Base-by-base conservation (phyloP, 2,329 filamentous ascomycete genomes). In the Cercospora sp. region DNA sequence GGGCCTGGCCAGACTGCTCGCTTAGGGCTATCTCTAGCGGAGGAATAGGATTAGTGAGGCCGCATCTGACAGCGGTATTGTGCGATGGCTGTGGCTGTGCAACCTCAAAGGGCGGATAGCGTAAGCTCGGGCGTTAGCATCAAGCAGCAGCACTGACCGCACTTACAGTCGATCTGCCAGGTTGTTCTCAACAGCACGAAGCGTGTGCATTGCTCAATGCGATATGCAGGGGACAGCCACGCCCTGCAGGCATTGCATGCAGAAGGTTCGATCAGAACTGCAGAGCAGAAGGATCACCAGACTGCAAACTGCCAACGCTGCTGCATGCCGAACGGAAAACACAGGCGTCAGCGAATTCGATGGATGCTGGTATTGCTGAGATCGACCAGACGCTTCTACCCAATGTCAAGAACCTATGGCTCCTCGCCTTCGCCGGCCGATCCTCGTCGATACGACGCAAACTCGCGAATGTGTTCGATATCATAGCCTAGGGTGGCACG, bases 1-100 rank as follows among this genome's bases (percentile, higher is more conserved):
- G 43, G 34, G 18, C 28, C 24, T 32, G 61, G 43, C 61, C 28
- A 57, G 53, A 57, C 53, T 57, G 53, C 53, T 57, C 53, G 53
- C 53, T 57, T 57, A 57, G 16, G 53, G 16, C 53, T 57, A 2
- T 51, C 45, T 13, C n/a, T 57, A 32, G 26, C 12, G 53, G 24
- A 16, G 26, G n/a, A 30, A 57, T 12, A 26, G 24, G 24, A 16
- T 32, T 30, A 57, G 28, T 32, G 53, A 57, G 53, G 28, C 28
- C 53, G 53, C 53, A 51, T 51, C n/a, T 49, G 45, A 24, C 45
- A 51, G 45, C 45, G 53, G 24, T 57, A n/a, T 28, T 26, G 26
- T n/a, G 28, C 53, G 16, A 57, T 32, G 53, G 49, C 49, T 53
- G 49, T 53, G 49, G 53, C 53, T 57, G 53, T 57, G 53, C 28